Percentiles rank a stretch among this genome's conserved stretches.
Conservation (phyloP, 2,329 filamentous ascomycete species). For the Stachybotrys chlorohalonatus region DNA sequence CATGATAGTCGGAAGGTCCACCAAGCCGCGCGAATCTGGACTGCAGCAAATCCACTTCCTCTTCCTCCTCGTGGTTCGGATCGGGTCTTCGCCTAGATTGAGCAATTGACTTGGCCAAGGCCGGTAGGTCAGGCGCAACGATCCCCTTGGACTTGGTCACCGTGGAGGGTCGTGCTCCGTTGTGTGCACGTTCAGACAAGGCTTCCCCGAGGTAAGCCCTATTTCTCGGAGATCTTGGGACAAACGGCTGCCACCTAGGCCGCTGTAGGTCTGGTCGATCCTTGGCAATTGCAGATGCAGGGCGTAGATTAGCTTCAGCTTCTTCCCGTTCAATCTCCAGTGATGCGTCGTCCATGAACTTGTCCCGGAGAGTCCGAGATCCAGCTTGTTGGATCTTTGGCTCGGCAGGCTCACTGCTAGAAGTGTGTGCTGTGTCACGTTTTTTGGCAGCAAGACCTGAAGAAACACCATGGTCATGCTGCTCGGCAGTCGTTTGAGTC, state of each 20-base stretch:
- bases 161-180: constrained; percentile 14
- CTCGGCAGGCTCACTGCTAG: constrained; percentile 5
- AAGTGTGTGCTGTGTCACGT: background rate
- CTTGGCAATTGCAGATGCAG: constrained; percentile 4
- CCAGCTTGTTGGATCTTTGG: constrained; percentile 8
- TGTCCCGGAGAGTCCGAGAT: constrained; percentile 21
- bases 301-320: background rate
- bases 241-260: constrained; percentile 31
- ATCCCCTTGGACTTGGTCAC: constrained; percentile 13
- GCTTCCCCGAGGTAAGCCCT: constrained; percentile 26
- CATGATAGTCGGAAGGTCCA: constrained; percentile 20
- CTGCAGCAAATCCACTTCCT: constrained; percentile 34
- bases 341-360: constrained; percentile 21
- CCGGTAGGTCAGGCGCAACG: constrained; percentile 16
- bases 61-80: constrained; percentile 15
- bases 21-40: constrained; percentile 37
- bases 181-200: constrained; percentile 18
- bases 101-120: constrained; percentile 13
- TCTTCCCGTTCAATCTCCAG: constrained; percentile 8
- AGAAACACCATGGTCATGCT: background rate
- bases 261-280: constrained; percentile 18
- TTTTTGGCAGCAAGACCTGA: constrained; percentile 1
- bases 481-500: background rate
- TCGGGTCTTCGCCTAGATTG: constrained; percentile 11
- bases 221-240: constrained; percentile 30